These are phyloP conservation scores for Aegilops speltoides DNA, from an alignment of 176 grass and related monocot genomes.

Conservation along the genomic window DNA sequence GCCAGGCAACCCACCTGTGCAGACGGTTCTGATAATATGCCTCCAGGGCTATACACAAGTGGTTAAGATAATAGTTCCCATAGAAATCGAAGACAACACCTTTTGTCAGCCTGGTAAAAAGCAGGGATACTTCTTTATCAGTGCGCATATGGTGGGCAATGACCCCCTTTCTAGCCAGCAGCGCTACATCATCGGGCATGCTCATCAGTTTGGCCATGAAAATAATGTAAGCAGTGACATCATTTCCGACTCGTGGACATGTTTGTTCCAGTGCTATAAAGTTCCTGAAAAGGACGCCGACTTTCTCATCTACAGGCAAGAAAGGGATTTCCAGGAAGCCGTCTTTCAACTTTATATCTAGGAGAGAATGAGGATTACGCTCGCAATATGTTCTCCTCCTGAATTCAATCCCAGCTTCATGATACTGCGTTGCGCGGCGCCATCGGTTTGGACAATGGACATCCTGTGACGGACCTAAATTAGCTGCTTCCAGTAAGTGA, in stretches of 20 bases:
- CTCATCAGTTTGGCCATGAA: slow-evolving; percentile 35
- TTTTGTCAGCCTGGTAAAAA: slow-evolving; percentile 16
- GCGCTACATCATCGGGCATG: slow-evolving; percentile 14
- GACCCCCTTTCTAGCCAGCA: background rate
- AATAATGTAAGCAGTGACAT: slow-evolving; percentile 6
- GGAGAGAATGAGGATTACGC: background rate
- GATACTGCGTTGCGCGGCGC: slow-evolving; percentile 25
- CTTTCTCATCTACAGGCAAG: background rate
- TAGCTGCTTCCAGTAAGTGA: too few relatives aligned
- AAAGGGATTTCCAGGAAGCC: background rate
- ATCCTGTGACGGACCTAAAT: rapidly evolving
- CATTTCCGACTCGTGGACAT: background rate
- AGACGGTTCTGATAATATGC: slow-evolving; percentile 9
- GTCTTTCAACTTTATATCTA: background rate
- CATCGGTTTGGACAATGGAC: background rate
- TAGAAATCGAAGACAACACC: slow-evolving; percentile 33
- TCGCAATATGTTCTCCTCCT: background rate
- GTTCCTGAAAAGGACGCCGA: background rate
- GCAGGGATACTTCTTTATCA: background rate
- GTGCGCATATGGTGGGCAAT: slow-evolving; percentile 5
- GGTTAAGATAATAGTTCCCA: slow-evolving; percentile 2
- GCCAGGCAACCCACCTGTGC: background rate
- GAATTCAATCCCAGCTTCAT: slow-evolving; percentile 26
- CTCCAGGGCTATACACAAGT: background rate
- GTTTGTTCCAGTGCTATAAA: slow-evolving; percentile 21